These are phyloP conservation scores for Monascus ruber DNA, from an alignment of 2,329 filamentous ascomycete species.

Conservation along the genomic window DNA sequence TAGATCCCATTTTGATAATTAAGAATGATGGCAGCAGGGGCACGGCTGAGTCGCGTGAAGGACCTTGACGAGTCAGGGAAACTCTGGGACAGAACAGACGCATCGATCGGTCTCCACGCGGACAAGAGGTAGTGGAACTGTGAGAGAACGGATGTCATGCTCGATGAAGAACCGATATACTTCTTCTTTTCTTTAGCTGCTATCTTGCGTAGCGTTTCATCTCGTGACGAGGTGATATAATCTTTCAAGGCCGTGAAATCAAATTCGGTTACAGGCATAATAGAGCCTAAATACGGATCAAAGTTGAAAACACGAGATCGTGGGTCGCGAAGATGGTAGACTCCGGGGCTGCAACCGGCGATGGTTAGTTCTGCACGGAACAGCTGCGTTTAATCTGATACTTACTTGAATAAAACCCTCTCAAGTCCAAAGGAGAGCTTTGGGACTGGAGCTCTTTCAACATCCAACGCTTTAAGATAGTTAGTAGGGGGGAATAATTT, in stretches of 20 bases:
- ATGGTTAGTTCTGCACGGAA: constrained; percentile 1
- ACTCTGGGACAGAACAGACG: constrained; percentile 52
- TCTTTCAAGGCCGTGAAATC: constrained; percentile 76
- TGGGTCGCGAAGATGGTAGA: constrained; percentile 83
- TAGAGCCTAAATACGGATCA: constrained; percentile 81
- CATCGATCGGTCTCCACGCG: constrained; percentile 62
- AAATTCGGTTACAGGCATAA: constrained; percentile 90
- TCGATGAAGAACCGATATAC: constrained; percentile 91
- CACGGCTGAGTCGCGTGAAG: constrained; percentile 62
- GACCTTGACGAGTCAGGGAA: constrained; percentile 52
- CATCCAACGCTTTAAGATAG: constrained; percentile 19
- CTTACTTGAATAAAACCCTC: constrained; percentile 79
- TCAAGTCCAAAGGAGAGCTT: constrained; percentile 64
- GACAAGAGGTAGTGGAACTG: constrained; percentile 94
- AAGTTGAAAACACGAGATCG: constrained; percentile 89
- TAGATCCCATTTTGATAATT: constrained; percentile 76
- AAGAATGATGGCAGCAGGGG: constrained; percentile 70
- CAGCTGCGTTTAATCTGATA: neutral
- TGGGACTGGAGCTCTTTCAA: constrained; percentile 46
- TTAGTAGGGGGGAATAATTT: constrained; percentile 1
- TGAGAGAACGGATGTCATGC: constrained; percentile 76
- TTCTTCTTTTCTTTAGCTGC: constrained; percentile 58
- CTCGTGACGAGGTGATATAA: constrained; percentile 87
- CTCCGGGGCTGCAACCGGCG: constrained; percentile 48
- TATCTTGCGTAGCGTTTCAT: constrained; percentile 57